Base-by-base conservation (phyloP, 1,139 yeast genomes). In the Taiozyma sp. region DNA sequence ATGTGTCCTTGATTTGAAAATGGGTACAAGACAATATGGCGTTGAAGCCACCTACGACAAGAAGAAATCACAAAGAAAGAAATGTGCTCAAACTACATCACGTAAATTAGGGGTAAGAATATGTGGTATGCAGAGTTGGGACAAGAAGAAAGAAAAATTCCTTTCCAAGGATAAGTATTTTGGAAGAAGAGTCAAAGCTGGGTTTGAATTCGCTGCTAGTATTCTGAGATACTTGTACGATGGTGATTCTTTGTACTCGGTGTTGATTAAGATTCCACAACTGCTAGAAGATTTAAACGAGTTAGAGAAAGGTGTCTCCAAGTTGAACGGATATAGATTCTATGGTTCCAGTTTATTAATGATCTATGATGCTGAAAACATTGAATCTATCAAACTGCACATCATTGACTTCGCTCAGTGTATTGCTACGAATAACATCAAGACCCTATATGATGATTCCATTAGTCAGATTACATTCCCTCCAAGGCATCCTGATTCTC, bases 1-100 rank as follows among this genome's bases (percentile, higher is more conserved):
- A 0, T 90, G 97, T 65, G 98, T 93, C 1, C 72, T 95, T 53
- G 99, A 95, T 68, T 75, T 95, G 58, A 95, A 95, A 66, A 93
- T 95, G 98, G 99, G 99, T 1, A 91, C 99, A 0, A 76, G 99
- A 50, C 99, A 95, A 68, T 93, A 93, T 62, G 99, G 99, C n/a
- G 85, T 91, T 16, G 96, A 89, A 59, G 98, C 98, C 0, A 75
- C 76, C 10, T 68, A 70, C 14, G 73, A 81, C 50, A 95, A 95
- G 68, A 88, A 85, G 64, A 67, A 70, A 50, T 88, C 97, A 0
- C 99, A 95, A 68, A 72, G 90, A 42, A 76, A 76, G 53, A 95
- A 95, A 67, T 95, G 99, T 68, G 71, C 77, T 7, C 70, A 74
- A 50, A 93, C 98, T 0, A 91, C 99, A 0, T 85, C 95, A 8